Evolutionary conservation across 2,329 filamentous ascomycete species (phyloP), one percentile per base, ranked within the genome.

Genomic region (Juglanconis oblonga): DNA sequence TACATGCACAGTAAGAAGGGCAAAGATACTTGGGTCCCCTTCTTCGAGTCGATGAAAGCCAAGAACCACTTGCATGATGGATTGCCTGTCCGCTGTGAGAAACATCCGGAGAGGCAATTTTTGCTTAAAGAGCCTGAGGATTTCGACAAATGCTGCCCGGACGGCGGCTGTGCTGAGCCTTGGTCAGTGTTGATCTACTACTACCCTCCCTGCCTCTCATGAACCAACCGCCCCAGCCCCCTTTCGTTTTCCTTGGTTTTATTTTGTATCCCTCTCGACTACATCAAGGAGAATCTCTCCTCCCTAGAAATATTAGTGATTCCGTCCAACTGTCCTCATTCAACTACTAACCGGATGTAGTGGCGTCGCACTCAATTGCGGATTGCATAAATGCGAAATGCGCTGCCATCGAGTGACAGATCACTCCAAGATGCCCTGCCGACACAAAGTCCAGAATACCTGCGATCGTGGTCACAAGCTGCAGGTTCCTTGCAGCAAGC

Each of bases 121-220:
- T 40, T 85, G 0, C 65, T 92, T 0, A 71, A 69, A 2, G 69
- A 69, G 0, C 78, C 81, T 0, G 69, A 79, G 0, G 84, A 90
- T 47, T 92, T 92, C 66, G 81, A 86, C 3, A 68, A 62, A 0
- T 71, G 81, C 17, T 88, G 83, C 44, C 89, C 89, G 0, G 87
- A 92, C 67, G 89, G 90, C 4, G 90, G 90, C 0, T 92, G 89
- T 63, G 74, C 74, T 0, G 76, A 84, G 52, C 77, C 76, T 24
- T 92, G 89, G 85, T 87, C 74, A 70, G 78, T 73, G 58, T 49
- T 14, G 10, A 17, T 33, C n/a, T 8, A 10, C 14, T 3, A 5
- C 10, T 53, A 33, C 17, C 17, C 17, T 10, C n/a, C 10, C 42
- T 9, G 9, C n/a, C 13, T 17, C 42, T 17, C 13, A 45, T 45